These are phyloP conservation scores for Silene uniflora DNA, from an alignment of 148 eudicot genomes.

Conservation along the genomic window DNA sequence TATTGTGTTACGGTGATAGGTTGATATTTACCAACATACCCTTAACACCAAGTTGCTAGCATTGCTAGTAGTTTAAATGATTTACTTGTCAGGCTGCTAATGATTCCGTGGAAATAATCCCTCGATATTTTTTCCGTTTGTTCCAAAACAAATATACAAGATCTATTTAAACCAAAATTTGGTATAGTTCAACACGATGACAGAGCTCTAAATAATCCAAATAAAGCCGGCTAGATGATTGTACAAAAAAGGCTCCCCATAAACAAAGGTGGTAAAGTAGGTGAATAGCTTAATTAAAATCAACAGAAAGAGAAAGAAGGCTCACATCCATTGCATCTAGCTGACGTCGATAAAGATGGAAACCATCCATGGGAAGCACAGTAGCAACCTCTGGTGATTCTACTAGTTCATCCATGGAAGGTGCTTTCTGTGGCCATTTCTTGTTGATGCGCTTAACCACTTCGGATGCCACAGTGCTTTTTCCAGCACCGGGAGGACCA, in stretches of 20 bases:
- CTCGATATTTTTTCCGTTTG: not conserved
- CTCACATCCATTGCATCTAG: constrained; percentile 91
- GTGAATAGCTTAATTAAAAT: not conserved
- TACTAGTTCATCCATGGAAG: constrained; percentile 56
- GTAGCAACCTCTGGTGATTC: constrained; percentile 67
- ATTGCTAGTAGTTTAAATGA: no score
- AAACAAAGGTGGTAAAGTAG: not conserved
- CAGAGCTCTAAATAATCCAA: not conserved
- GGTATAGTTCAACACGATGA: not conserved
- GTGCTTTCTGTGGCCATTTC: constrained; percentile 68
- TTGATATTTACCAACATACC: no score
- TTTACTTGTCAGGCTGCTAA: no score
- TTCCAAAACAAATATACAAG: not conserved
- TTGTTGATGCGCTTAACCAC: constrained; percentile 72
- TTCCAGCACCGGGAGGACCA: constrained; percentile 99
- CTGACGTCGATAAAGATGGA: constrained; percentile 93
- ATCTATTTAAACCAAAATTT: not conserved
- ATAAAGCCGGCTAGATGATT: no score
- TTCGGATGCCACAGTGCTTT: constrained; percentile 84
- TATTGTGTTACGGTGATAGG: no score
- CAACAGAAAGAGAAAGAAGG: constrained; percentile 7
- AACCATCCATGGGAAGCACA: constrained; percentile 97
- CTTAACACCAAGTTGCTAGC: no score
- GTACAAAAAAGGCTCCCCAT: no score
- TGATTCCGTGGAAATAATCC: no score